Evolutionary conservation across 257 asterid species (phyloP).

Genomic region (Avicennia marina): DNA sequence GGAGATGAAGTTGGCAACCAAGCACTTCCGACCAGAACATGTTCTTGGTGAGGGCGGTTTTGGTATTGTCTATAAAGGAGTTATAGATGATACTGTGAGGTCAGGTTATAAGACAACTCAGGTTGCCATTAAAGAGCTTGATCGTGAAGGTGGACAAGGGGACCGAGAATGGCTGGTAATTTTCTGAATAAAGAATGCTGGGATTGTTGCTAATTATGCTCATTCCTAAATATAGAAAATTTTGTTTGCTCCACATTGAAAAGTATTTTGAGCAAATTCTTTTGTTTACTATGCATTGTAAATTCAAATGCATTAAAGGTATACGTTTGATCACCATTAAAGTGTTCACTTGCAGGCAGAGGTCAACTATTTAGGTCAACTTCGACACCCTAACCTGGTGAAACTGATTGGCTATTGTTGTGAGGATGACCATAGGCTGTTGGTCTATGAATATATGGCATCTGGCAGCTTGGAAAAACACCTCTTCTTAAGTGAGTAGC

Average conservation of each 20-base stretch:
- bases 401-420: slow-evolving; percentile 89
- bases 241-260: neutral
- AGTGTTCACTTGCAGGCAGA: slow-evolving; percentile 69
- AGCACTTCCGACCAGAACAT: slow-evolving; percentile 76
- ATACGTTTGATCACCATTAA: slow-evolving; percentile 20
- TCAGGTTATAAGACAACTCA: slow-evolving; percentile 49
- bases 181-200: neutral
- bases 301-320: neutral
- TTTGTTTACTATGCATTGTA: neutral
- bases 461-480: slow-evolving; percentile 91
- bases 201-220: neutral
- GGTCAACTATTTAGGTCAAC: slow-evolving; percentile 86
- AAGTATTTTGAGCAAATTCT: too few relatives aligned
- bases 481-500: slow-evolving; percentile 69
- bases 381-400: slow-evolving; percentile 79
- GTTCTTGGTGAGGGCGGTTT: slow-evolving; percentile 96
- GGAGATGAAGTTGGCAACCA: slow-evolving; percentile 92
- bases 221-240: neutral
- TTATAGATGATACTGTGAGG: slow-evolving; percentile 68
- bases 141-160: slow-evolving; percentile 89
- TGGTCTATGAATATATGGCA: slow-evolving; percentile 95
- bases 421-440: slow-evolving; percentile 71
- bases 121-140: slow-evolving; percentile 91
- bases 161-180: slow-evolving; percentile 97
- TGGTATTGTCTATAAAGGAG: slow-evolving; percentile 86